Base-by-base conservation (phyloP, 2,329 filamentous ascomycete species). In the Fusarium praegraminearum region DNA sequence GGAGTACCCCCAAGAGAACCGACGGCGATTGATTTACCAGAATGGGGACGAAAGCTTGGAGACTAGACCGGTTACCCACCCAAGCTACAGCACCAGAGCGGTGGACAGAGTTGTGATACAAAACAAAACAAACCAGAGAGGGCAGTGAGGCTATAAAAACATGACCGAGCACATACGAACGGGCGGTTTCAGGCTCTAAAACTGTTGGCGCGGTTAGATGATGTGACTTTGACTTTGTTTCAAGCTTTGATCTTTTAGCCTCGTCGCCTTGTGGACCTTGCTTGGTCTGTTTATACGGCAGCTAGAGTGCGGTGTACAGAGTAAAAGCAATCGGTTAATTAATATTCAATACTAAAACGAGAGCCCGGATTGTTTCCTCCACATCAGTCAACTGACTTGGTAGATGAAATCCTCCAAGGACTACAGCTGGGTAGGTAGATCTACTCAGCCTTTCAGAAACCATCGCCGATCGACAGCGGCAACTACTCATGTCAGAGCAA, bases 211-310 rank as follows among this genome's bases (percentile, higher is more conserved):
- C 44, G 32, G 22, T 50, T 50, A 40, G 32, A 57, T 55, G 52
- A 62, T 57, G 35, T 28, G 43, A 36, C 33, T 56, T 18, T 26
- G 33, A 36, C 65, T 41, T 50, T 52, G 57, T 57, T 56, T 67
- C 52, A 43, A 63, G 40, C 57, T 67, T 67, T 57, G 49, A 58
- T 66, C 49, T 33, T 30, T 38, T 45, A 33, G 36, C 38, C 24
- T 45, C n/a, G 20, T 32, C 33, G 41, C 41, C 53, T 36, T 30
- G 41, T 56, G 32, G 53, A 47, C 36, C 41, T 28, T 10, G 44
- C 18, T 20, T 46, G 44, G 28, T 15, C n/a, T 28, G 44, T 20
- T 32, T 28, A 46, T 30, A 32, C 13, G 28, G 9, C 13, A 43
- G 8, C 20, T 43, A 24, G 11, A 40, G 28, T 30, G 28, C 28